Evolutionary conservation across 192 early-diverging fungal species (phyloP).

Genomic region (Backusella luteola): DNA sequence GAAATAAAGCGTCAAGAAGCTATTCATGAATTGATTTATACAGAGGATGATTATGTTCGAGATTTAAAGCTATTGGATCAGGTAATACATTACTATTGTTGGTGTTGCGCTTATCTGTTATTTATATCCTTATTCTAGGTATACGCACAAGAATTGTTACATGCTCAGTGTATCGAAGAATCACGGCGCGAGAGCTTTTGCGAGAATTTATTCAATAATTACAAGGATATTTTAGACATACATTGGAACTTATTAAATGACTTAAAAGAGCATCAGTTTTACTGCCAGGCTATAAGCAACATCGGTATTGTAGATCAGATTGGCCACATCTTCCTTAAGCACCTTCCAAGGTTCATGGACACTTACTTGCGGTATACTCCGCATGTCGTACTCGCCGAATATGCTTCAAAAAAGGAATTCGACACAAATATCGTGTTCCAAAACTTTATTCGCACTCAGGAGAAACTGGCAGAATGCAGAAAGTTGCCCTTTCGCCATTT

Average conservation of each 20-base stretch:
- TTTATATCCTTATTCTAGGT: slow-evolving; percentile 9
- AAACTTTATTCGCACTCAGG: slow-evolving; percentile 69
- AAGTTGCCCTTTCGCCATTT: slow-evolving; percentile 37
- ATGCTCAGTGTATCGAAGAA: slow-evolving; percentile 27
- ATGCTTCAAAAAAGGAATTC: slow-evolving; percentile 71
- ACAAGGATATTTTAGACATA: slow-evolving; percentile 55
- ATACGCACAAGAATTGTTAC: slow-evolving; percentile 50
- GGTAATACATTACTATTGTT: not conserved
- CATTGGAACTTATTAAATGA: slow-evolving; percentile 55
- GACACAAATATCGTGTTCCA: slow-evolving; percentile 61
- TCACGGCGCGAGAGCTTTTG: slow-evolving; percentile 50
- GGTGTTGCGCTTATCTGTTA: not conserved
- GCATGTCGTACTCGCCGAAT: slow-evolving; percentile 74
- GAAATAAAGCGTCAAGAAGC: slow-evolving; percentile 92
- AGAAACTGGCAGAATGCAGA: slow-evolving; percentile 20
- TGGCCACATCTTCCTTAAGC: slow-evolving; percentile 76
- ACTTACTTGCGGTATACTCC: slow-evolving; percentile 79
- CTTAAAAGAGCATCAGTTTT: slow-evolving; percentile 52
- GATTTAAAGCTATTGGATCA: slow-evolving; percentile 84
- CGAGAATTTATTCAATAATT: slow-evolving; percentile 71
- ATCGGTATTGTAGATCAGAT: slow-evolving; percentile 72
- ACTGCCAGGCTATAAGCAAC: slow-evolving; percentile 59
- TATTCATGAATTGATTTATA: slow-evolving; percentile 88
- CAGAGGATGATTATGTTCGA: slow-evolving; percentile 89
- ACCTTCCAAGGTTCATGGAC: slow-evolving; percentile 60